These are phyloP conservation scores for Noccaea caerulescens DNA, from an alignment of 345 rosid species.

Conservation along the genomic window DNA sequence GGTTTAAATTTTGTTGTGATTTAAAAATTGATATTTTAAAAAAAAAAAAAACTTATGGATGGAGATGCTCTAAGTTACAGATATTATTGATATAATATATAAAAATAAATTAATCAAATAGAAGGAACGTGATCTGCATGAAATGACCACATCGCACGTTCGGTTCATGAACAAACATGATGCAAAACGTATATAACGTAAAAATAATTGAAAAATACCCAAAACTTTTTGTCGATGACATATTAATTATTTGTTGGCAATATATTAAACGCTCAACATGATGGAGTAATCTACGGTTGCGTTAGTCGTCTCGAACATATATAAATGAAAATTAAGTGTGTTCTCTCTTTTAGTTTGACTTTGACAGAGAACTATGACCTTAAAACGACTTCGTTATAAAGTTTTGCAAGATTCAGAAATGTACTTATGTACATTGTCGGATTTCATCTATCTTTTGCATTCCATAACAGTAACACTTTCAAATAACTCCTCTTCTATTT, in stretches of 20 bases:
- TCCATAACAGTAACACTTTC: too few species aligned
- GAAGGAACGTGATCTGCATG: slow-evolving; percentile 15
- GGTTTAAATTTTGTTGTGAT: too few species aligned
- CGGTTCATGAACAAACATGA: slow-evolving; percentile 21
- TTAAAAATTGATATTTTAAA: too few species aligned
- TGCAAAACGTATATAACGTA: not conserved
- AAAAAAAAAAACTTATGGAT: too few species aligned
- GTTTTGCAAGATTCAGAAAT: too few species aligned
- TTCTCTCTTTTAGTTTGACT: not conserved
- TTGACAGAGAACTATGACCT: not conserved
- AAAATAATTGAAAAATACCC: not conserved
- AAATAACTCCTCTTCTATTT: too few species aligned
- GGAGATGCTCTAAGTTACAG: not conserved
- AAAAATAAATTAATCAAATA: too few species aligned
- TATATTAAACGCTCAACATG: not conserved
- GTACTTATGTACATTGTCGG: too few species aligned
- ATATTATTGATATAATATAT: not conserved
- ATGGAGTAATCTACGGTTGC: not conserved
- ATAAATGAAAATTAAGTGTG: not conserved
- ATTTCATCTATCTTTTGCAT: too few species aligned
- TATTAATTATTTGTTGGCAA: not conserved
- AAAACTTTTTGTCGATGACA: not conserved
- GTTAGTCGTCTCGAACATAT: not conserved
- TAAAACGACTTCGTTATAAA: not conserved
- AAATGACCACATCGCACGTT: slow-evolving; percentile 21